These are phyloP conservation scores for Balakata baccata DNA, from an alignment of 345 rosid species.

Conservation along the genomic window DNA sequence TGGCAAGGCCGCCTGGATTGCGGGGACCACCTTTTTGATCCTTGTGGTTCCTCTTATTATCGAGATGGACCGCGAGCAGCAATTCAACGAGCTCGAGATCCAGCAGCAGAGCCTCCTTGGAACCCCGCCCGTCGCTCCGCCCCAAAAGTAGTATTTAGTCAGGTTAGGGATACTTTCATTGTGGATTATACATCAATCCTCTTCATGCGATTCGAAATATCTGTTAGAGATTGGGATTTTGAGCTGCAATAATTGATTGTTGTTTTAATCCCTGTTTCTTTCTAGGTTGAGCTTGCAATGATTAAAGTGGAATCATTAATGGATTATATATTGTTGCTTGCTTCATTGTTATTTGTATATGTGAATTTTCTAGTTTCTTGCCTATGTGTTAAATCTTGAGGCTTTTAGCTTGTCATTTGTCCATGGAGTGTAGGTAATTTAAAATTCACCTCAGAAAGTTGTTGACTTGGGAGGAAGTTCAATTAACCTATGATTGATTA, in stretches of 20 bases:
- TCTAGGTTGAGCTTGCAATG: neutral
- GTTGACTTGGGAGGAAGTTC: neutral
- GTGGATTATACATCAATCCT: neutral
- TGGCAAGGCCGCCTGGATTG: constrained; percentile 84
- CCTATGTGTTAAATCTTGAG: neutral
- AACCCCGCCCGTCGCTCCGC: constrained; percentile 34
- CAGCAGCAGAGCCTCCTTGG: constrained; percentile 74
- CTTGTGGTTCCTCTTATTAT: constrained; percentile 66
- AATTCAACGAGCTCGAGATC: constrained; percentile 56
- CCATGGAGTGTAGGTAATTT: neutral
- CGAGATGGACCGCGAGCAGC: constrained; percentile 68
- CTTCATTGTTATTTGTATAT: neutral
- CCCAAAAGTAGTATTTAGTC: constrained; percentile 22
- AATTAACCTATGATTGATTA: neutral
- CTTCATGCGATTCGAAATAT: neutral
- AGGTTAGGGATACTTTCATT: constrained; percentile 13
- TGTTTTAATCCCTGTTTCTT: too few species aligned
- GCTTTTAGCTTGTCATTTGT: neutral
- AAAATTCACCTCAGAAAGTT: neutral
- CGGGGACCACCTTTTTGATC: constrained; percentile 69
- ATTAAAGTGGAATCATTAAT: neutral
- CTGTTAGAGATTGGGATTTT: neutral
- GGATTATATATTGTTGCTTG: neutral
- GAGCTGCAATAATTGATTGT: neutral
- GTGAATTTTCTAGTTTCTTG: neutral